Evolutionary conservation across 352 stramenopile genomes (phyloP).

Genomic region (Phytophthora ramorum): DNA sequence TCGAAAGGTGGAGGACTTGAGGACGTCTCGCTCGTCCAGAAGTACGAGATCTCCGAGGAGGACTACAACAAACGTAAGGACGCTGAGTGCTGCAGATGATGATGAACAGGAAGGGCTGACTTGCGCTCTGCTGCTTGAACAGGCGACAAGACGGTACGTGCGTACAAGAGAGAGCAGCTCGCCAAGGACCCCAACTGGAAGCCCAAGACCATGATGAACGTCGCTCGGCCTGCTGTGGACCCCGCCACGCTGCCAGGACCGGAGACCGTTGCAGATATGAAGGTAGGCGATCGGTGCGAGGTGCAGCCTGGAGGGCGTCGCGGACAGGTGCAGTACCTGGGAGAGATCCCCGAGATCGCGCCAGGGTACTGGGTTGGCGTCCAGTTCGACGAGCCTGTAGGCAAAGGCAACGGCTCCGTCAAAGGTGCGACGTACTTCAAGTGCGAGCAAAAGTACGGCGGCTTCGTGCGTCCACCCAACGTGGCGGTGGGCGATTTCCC

Average conservation of each 20-base stretch:
- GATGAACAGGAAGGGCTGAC: not conserved
- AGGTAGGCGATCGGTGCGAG: conserved; percentile 96
- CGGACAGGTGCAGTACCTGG: conserved; percentile 93
- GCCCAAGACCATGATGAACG: conserved; percentile 83
- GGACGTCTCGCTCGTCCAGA: conserved; percentile 96
- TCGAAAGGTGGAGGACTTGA: conserved; percentile 95
- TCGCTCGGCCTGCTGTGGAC: conserved; percentile 34
- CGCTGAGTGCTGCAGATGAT: not conserved
- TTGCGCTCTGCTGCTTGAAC: conserved; percentile 1
- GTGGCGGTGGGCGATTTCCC: conserved; percentile 95
- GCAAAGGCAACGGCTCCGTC: conserved; percentile 93
- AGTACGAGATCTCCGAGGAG: conserved; percentile 98
- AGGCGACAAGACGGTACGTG: conserved; percentile 97
- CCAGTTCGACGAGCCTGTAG: conserved; percentile 97
- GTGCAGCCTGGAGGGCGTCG: conserved; percentile 95
- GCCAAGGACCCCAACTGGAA: conserved; percentile 96
- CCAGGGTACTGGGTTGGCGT: conserved; percentile 96
- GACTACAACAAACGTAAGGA: conserved; percentile 97
- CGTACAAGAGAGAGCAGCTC: conserved; percentile 96
- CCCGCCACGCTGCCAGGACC: conserved; percentile 55
- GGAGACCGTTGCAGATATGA: conserved; percentile 85
- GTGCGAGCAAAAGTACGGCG: conserved; percentile 91
- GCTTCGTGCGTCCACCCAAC: conserved; percentile 96
- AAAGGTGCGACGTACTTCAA: conserved; percentile 95
- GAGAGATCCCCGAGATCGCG: conserved; percentile 91